Percentiles rank a stretch among this genome's conserved stretches.
Conservation (phyloP, 2,329 filamentous ascomycete species). For the Aspergillus melleus region DNA sequence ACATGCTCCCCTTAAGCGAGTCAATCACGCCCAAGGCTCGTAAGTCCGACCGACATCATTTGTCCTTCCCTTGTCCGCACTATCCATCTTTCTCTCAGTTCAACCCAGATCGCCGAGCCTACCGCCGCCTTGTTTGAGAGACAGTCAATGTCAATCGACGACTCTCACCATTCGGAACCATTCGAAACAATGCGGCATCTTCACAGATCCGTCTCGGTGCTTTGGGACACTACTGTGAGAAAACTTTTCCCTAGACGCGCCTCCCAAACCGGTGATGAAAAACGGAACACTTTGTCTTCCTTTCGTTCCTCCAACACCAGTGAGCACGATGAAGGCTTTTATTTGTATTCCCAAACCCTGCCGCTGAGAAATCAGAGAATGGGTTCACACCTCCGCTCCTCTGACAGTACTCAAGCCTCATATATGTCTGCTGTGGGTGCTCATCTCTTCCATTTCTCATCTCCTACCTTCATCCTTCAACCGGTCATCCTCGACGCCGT, state of each 20-base stretch:
- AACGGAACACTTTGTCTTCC: conserved; percentile 1
- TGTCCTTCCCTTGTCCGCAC: neutral
- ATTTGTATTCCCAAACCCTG: conserved; percentile 24
- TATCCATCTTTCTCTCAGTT: neutral
- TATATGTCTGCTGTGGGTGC: conserved; percentile 23
- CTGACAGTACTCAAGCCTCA: conserved; percentile 19
- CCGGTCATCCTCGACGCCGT: neutral
- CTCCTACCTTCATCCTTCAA: neutral
- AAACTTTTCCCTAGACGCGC: conserved; percentile 19
- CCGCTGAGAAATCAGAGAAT: conserved; percentile 10
- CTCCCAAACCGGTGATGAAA: conserved; percentile 3
- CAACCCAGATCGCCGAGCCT: neutral
- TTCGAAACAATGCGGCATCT: conserved; percentile 6
- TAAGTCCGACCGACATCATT: neutral
- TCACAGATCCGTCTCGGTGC: conserved; percentile 15
- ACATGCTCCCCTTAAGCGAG: neutral
- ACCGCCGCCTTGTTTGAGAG: neutral
- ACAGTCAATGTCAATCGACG: neutral
- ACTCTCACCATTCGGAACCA: neutral
- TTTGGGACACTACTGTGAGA: conserved; percentile 17
- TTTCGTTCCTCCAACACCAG: conserved; percentile 9
- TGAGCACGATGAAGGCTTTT: conserved; percentile 23
- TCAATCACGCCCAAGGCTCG: neutral
- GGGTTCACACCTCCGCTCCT: conserved; percentile 5
- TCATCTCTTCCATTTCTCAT: neutral